Conservation (phyloP, 768 basidiomycete genomes). For the Hygrophorus pudorinus region DNA sequence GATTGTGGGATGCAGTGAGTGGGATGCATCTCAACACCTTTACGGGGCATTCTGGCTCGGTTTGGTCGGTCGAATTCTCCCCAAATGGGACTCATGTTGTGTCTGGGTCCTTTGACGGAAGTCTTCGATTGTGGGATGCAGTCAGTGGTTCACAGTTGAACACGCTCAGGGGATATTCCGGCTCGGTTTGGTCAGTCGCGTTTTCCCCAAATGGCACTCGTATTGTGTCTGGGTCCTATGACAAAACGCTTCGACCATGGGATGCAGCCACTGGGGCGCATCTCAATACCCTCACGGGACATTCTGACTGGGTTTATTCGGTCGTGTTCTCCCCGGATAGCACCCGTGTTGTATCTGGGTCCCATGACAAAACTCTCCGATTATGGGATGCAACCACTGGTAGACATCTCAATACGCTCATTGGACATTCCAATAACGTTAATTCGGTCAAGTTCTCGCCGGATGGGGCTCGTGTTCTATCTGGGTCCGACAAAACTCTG, state of each 20-base stretch:
- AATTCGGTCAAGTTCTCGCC: no score
- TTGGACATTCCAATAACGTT: no score
- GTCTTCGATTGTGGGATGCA: slow-evolving; percentile 20
- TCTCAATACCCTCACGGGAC: no score
- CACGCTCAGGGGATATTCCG: background rate
- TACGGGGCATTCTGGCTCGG: background rate
- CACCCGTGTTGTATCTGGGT: slow-evolving; percentile 77
- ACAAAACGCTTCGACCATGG: slow-evolving; percentile 84
- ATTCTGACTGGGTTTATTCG: no score
- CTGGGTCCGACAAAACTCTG: no score
- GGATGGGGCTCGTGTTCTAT: no score
- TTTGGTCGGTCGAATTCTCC: slow-evolving; percentile 35
- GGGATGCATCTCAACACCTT: background rate
- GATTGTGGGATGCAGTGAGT: slow-evolving; percentile 1
- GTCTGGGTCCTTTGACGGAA: background rate
- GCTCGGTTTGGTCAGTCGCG: background rate
- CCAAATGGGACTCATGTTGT: background rate
- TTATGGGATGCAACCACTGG: slow-evolving; percentile 61
- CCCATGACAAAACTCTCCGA: slow-evolving; percentile 75
- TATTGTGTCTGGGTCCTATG: slow-evolving; percentile 79
- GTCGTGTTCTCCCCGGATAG: slow-evolving; percentile 40
- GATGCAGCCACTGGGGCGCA: slow-evolving; percentile 35
- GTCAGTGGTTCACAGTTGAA: background rate
- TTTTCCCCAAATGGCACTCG: slow-evolving; percentile 57
- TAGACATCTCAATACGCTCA: no score